phyloP scores from a whole-genome alignment of 2,329 filamentous ascomycete genomes.

The Dactylonectria estremocensis region DNA sequence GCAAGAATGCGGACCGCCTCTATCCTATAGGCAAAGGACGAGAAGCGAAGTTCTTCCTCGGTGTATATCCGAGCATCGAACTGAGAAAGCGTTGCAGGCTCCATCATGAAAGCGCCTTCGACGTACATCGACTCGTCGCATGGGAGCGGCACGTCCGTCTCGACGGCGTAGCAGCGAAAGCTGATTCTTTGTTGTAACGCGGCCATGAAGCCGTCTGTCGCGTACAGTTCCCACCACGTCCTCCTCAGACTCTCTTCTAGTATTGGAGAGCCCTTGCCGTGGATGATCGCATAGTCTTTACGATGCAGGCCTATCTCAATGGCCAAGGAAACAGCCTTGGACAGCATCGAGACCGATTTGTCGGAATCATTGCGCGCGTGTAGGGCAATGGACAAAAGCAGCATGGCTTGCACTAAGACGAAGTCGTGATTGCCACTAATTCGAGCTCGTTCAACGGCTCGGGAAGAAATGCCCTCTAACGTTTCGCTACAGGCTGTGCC shows the following conservation, averaged over 20 bases:
- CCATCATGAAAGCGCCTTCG: conserved; percentile 19
- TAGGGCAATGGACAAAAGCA: conserved; percentile 19
- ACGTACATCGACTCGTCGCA: conserved; percentile 40
- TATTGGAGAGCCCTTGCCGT: neutral
- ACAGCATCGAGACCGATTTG: conserved; percentile 2
- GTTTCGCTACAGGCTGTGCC: conserved; percentile 31
- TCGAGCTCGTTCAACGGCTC: conserved; percentile 16
- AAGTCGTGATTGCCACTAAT: neutral
- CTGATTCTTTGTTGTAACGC: conserved; percentile 31
- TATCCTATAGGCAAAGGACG: conserved; percentile 44
- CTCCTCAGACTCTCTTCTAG: conserved; percentile 42
- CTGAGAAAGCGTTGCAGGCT: conserved; percentile 34
- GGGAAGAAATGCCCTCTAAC: conserved; percentile 11
- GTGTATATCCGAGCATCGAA: conserved; percentile 35
- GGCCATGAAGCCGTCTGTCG: conserved; percentile 41
- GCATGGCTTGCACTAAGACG: conserved; percentile 20
- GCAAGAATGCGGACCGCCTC: conserved; percentile 40
- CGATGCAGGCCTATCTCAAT: conserved; percentile 40
- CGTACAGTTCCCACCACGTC: conserved; percentile 46
- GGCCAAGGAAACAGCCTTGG: conserved; percentile 27
- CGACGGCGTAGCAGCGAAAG: conserved; percentile 34
- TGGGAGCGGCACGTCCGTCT: conserved; percentile 36
- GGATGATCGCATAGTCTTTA: conserved; percentile 30
- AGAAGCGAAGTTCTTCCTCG: conserved; percentile 37
- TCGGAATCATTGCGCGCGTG: conserved; percentile 14